Conservation (phyloP, 2,329 filamentous ascomycete species). For the Pseudocercospora fijiensis region DNA sequence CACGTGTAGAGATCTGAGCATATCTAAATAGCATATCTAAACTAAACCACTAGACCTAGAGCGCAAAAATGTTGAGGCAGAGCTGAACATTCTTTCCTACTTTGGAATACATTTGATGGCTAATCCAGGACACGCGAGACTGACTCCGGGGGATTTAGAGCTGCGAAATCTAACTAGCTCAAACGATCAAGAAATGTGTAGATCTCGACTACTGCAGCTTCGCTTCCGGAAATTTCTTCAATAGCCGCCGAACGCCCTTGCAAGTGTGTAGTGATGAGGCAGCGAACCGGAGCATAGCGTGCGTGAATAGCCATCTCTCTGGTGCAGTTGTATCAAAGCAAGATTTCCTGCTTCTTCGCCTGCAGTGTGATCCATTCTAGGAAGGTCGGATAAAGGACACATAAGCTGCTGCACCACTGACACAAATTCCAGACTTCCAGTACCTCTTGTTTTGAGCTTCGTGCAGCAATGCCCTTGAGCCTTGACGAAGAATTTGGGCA, state of each 20-base stretch:
- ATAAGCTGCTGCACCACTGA: neutral
- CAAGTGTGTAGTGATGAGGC: neutral
- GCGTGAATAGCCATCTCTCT: neutral
- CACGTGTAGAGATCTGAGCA: neutral
- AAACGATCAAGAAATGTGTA: neutral
- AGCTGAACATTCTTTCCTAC: neutral
- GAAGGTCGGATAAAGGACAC: neutral
- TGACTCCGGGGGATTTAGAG: neutral
- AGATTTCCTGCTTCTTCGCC: neutral
- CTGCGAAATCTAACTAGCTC: too few species aligned
- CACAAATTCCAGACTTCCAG: too few species aligned
- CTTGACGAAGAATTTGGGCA: neutral
- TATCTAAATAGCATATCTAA: too few species aligned
- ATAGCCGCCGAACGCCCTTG: neutral
- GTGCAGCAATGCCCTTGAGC: conserved; percentile 9
- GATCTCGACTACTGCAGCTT: neutral
- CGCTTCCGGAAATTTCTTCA: neutral
- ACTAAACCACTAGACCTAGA: neutral
- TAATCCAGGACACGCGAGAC: neutral
- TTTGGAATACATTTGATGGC: neutral
- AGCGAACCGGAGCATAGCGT: neutral
- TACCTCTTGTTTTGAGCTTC: conserved; percentile 1
- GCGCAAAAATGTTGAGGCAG: neutral
- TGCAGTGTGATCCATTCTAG: neutral
- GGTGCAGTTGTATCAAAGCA: neutral